These are phyloP conservation scores for Phytophthora sansomeana DNA, from an alignment of 352 stramenopile genomes.

Conservation along the genomic window DNA sequence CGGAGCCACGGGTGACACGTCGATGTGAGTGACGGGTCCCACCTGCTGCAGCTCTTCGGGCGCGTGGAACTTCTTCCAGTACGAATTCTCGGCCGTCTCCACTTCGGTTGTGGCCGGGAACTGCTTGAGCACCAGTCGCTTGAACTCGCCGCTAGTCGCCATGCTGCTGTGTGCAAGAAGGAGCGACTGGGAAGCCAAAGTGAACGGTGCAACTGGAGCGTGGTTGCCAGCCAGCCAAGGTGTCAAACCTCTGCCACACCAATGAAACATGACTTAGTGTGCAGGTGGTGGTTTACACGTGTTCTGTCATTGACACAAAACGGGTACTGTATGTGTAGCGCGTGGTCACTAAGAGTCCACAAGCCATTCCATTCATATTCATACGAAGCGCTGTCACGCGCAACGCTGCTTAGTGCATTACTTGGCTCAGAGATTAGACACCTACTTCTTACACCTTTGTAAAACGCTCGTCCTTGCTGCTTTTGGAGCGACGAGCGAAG, in stretches of 20 bases:
- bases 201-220: slow-evolving; percentile 23
- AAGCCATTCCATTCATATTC: slow-evolving; percentile 19
- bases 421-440: slow-evolving; percentile 8
- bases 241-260: slow-evolving; percentile 1
- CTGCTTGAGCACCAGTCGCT: slow-evolving; percentile 89
- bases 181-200: background rate
- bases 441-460: slow-evolving; percentile 29
- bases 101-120: slow-evolving; percentile 83
- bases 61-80: slow-evolving; percentile 91
- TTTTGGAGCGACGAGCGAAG: slow-evolving; percentile 59
- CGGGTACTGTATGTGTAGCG: no score
- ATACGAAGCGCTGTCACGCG: slow-evolving; percentile 6
- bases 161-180: slow-evolving; percentile 28
- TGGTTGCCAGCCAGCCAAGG: slow-evolving; percentile 29
- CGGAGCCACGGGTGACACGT: slow-evolving; percentile 79
- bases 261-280: slow-evolving; percentile 1
- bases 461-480: slow-evolving; percentile 16
- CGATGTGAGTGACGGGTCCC: slow-evolving; percentile 86
- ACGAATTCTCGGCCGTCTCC: slow-evolving; percentile 81
- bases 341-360: no score
- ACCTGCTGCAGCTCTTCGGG: slow-evolving; percentile 87
- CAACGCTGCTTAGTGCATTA: slow-evolving; percentile 15
- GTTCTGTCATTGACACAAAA: no score
- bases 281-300: background rate
- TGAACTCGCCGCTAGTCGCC: slow-evolving; percentile 84